These are phyloP conservation scores for Deakozyma indianensis DNA, from an alignment of 805 yeast genomes.

Conservation along the genomic window DNA sequence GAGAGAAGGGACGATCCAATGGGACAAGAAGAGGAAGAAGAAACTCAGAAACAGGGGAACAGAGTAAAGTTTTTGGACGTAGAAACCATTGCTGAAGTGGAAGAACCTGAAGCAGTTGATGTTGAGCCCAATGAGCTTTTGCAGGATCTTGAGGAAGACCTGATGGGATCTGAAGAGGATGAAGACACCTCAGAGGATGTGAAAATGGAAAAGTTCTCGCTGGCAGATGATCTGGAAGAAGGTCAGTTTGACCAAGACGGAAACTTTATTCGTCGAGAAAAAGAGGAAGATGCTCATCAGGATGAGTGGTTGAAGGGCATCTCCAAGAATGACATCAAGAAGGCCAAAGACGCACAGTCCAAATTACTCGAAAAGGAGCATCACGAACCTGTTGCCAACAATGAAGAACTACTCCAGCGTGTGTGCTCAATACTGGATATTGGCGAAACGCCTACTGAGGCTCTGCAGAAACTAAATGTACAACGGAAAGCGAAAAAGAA, in stretches of 20 bases:
- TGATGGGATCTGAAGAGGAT: constrained; percentile 1
- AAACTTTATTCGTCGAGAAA: constrained; percentile 33
- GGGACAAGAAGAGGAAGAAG: not conserved
- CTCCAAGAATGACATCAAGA: constrained; percentile 23
- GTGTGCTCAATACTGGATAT: constrained; percentile 29
- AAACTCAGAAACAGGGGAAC: not conserved
- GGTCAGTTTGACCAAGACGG: constrained; percentile 53
- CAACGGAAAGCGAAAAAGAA: constrained; percentile 8
- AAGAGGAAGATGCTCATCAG: constrained; percentile 22
- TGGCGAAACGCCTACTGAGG: constrained; percentile 47
- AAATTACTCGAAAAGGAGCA: too few species aligned
- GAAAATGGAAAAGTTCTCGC: constrained; percentile 47
- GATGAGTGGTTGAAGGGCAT: constrained; percentile 28
- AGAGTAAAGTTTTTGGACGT: not conserved
- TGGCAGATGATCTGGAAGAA: constrained; percentile 39
- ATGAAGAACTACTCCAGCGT: constrained; percentile 4
- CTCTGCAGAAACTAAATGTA: constrained; percentile 29
- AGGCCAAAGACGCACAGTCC: constrained; percentile 23
- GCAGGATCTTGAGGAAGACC: not conserved
- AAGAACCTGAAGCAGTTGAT: not conserved
- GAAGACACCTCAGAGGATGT: constrained; percentile 16
- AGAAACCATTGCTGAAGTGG: not conserved
- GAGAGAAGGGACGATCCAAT: not conserved
- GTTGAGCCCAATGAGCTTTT: not conserved
- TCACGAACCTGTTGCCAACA: constrained; percentile 11